Evolutionary conservation across 495 filamentous ascomycete genomes (phyloP), one percentile per base, ranked within the genome.

Genomic region (Aspergillus biplanus): DNA sequence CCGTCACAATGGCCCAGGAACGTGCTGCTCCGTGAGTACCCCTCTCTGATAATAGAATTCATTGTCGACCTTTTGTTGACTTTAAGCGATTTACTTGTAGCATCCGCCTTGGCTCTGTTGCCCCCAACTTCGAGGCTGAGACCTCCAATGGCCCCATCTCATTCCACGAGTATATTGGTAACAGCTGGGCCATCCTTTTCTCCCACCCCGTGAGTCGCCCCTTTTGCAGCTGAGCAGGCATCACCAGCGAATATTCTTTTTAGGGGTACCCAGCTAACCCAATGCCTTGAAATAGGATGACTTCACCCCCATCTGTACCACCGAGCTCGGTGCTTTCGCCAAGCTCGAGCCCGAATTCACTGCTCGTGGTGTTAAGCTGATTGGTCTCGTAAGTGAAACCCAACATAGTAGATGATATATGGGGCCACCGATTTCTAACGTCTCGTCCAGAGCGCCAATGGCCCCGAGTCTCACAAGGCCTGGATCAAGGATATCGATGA

Each of bases 401-500:
- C 27, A 15, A 7, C 21, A 52, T 61, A 16, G 32, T 31, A 35
- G n/a, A 15, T 53, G 27, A 33, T 11, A 33, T 11, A 46, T 35
- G 31, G 27, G 39, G 3, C 47, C 9, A 5, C 4, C 5, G 46
- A 33, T 12, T 44, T 13, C 59, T 62, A 33, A 62, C 52, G 11
- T n/a, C 8, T 88, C 1, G 21, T 39, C 8, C 53, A 78, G 75
- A 81, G 77, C 59, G 78, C 78, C 67, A 80, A 81, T 62, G 73
- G 72, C 60, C 76, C 86, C 65, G 81, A 83, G 21, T 86, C 80
- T 64, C 86, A 88, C 71, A 75, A 75, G 62, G 78, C 77, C 35
- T 97, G 94, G 93, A 93, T 97, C 83, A 90, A 91, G 83, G 96
- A 99, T 76, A 97, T 99, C 71, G 86, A 97, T 72, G 95, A 98